Evolutionary conservation across 1,139 yeast genomes (phyloP).

Genomic region (Arxiozyma telluris): DNA sequence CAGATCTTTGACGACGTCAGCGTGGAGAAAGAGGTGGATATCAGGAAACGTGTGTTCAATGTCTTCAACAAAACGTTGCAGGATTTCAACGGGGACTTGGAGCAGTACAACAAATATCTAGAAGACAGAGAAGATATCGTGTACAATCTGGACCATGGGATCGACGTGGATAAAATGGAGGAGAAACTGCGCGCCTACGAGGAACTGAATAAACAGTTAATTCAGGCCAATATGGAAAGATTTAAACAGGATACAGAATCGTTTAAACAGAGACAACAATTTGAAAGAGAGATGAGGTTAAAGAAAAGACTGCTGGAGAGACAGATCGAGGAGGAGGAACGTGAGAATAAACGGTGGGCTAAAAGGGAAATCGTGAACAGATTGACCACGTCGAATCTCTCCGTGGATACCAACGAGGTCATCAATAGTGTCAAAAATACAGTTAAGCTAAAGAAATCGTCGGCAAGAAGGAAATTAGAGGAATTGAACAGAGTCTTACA

Average conservation of each 20-base stretch:
- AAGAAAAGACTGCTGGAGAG: conserved; percentile 57
- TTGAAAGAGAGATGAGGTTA: conserved; percentile 48
- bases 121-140: conserved; percentile 79
- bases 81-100: conserved; percentile 54
- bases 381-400: conserved; percentile 32
- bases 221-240: conserved; percentile 64
- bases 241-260: conserved; percentile 58
- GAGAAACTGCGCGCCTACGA: conserved; percentile 62
- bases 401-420: conserved; percentile 39
- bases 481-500: conserved; percentile 43
- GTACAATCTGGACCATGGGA: conserved; percentile 61
- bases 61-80: conserved; percentile 76
- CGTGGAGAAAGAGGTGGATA: conserved; percentile 88
- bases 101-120: conserved; percentile 63
- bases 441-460: conserved; percentile 52
- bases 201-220: conserved; percentile 63
- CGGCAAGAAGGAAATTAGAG: conserved; percentile 57
- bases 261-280: conserved; percentile 43
- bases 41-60: conserved; percentile 64
- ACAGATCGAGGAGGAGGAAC: conserved; percentile 62
- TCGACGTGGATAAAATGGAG: conserved; percentile 68
- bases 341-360: conserved; percentile 49
- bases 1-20: conserved; percentile 85
- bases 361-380: conserved; percentile 63
- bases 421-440: conserved; percentile 50